Conservation (phyloP, 495 filamentous ascomycete genomes). For the Cairneyella variabilis region DNA sequence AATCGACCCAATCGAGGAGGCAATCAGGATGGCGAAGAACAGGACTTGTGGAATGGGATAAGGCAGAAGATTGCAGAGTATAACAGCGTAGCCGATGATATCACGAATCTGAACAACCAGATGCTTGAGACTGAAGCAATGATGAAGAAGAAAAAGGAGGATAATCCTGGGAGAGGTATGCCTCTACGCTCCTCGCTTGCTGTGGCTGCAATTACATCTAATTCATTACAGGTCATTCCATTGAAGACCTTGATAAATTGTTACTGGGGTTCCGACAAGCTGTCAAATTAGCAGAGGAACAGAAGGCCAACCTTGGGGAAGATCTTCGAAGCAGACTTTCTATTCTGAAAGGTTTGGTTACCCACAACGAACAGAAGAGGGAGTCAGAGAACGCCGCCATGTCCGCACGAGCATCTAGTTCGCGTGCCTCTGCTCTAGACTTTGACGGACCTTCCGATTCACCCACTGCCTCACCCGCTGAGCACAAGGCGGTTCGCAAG, state of each 20-base stretch:
- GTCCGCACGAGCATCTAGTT: conserved; percentile 52
- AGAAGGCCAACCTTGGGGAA: conserved; percentile 53
- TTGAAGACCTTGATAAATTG: conserved; percentile 39
- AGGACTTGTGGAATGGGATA: conserved; percentile 15
- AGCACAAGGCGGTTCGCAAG: conserved; percentile 29
- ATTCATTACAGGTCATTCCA: conserved; percentile 15
- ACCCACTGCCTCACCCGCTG: conserved; percentile 58
- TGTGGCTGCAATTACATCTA: too few species aligned
- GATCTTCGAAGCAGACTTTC: conserved; percentile 56
- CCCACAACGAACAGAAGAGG: conserved; percentile 15
- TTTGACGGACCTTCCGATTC: conserved; percentile 69
- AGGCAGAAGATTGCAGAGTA: conserved; percentile 23
- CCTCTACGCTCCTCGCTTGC: not conserved
- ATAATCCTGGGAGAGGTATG: conserved; percentile 34
- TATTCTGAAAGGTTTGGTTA: conserved; percentile 56
- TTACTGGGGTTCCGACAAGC: conserved; percentile 59
- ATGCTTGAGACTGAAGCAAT: conserved; percentile 51
- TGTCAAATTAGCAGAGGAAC: conserved; percentile 59
- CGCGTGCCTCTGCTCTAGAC: conserved; percentile 53
- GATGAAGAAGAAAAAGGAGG: conserved; percentile 42
- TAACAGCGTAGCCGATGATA: conserved; percentile 26
- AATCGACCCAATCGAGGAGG: too few species aligned
- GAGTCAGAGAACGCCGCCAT: conserved; percentile 1
- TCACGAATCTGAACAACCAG: conserved; percentile 41
- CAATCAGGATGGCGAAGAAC: conserved; percentile 24